Evolutionary conservation across 768 basidiomycete species (phyloP), one percentile per base, ranked within the genome.

Genomic region (Trametes cinnabarina): DNA sequence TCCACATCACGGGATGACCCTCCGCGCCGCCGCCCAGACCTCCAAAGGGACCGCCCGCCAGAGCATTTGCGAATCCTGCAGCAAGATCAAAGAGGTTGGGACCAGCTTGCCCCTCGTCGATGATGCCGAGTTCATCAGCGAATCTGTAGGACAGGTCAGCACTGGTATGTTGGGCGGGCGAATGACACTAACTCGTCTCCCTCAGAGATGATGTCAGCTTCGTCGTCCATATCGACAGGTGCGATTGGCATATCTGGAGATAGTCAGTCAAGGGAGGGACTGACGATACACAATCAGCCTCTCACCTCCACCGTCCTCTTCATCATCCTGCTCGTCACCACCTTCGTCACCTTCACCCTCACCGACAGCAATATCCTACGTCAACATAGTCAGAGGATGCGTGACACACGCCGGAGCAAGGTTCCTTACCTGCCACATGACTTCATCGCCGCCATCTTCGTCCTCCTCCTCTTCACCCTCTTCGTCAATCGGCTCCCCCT

Each of bases 251-350:
- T 68, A 60, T 69, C 58, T 53, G 8, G 17, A 44, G 26, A 19
- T 32, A n/a, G 37, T 52, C 8, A 41, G 32, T n/a, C 28, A 17
- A 26, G 5, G 8, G 23, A 4, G 2, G n/a, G 22, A 39, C 5
- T 15, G 3, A 28, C 25, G 8, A 4, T 26, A 8, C 4, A 30
- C 2, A 7, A 71, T 72, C 61, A 68, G 78, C 84, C 14, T 71
- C 73, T 63, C 68, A 79, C 85, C 86, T 64, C 79, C 83, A 37
- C 79, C 79, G 8, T 82, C 84, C 4, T 85, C 82, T 11, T 85
- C 88, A 4, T 85, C 85, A 42, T 69, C 68, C 4, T 47, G 68
- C n/a, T 76, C 78, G 22, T 70, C 77, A 15, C 64, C 74, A 9
- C 65, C 73, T 20, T 69, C 74, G 17, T 70, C 75, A 7, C 69